Evolutionary conservation across 805 yeast species (phyloP), one percentile per base, ranked within the genome.

Genomic region (Ogataea sp.): DNA sequence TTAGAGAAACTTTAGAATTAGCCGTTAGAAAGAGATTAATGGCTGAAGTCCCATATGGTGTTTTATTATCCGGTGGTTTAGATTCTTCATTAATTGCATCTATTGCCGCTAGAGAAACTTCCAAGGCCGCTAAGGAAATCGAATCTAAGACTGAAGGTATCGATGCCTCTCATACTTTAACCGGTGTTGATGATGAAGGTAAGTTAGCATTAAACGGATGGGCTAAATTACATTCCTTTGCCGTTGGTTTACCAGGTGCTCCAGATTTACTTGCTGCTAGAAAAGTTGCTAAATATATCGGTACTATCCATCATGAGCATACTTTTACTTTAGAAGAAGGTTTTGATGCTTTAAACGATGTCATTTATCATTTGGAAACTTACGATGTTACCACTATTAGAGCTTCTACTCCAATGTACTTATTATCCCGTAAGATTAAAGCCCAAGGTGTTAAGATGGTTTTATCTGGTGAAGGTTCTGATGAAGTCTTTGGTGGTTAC

Each of bases 381-480:
- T 93, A 82, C 57, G 99, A 93, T 62, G 99, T 93, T 49, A 93
- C 99, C 51, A 93, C 99, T 37, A 89, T 93, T 61, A 81, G 99
- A 68, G 99, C 99, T 26, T 89, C 97, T 9, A 93, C 98, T 32
- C 99, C 99, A 51, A 93, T 93, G 99, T 93, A 89, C 72, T 70
- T 93, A 55, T 71, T 93, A 50, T 83, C 95, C 14, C 78, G 99
- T 65, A 93, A 93, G 71, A 93, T 93, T 71, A 93, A 93, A 73
- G 98, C 98, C 38, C 97, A 90, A 67, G 99, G 98, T 64, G 96
- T 93, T 55, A 93, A 93, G 80, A 93, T 93, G 99, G 99, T 93
- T 31, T 70, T 93, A 42, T 85, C 96, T 29, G 99, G 99, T 60
- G 99, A 93, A 68, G 99, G 99, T 47, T 87, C 97, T 23, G 99